Percentiles rank a stretch among this genome's conserved stretches.
Evolutionary conservation across 306 rosid genomes (phyloP).

Genomic region (Luffa acutangula): DNA sequence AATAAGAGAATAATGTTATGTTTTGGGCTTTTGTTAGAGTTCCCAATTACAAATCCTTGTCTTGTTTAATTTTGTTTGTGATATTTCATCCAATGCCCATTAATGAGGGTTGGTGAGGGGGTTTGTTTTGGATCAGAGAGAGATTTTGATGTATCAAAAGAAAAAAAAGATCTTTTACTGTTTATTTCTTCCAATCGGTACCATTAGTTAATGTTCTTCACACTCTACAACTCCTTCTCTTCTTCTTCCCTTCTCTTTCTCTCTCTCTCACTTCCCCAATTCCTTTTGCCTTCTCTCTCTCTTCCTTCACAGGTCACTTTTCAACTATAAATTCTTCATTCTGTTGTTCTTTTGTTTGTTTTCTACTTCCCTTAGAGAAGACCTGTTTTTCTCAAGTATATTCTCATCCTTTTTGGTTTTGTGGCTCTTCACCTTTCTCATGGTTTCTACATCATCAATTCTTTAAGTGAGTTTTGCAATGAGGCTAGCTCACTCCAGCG

Average conservation of each 20-base stretch:
- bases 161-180: conserved; percentile 22
- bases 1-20: conserved; percentile 27
- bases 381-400: background rate
- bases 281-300: conserved; percentile 38
- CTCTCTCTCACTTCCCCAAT: conserved; percentile 16
- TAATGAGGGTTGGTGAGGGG: conserved; percentile 66
- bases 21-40: conserved; percentile 15
- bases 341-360: background rate
- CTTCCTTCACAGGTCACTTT: conserved; percentile 15
- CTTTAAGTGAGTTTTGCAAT: background rate
- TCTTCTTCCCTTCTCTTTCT: background rate
- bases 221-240: conserved; percentile 11
- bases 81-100: conserved; percentile 25
- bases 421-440: conserved; percentile 2
- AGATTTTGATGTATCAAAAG: conserved; percentile 50
- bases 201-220: conserved; percentile 40
- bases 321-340: conserved; percentile 15
- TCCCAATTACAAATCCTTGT: conserved; percentile 21
- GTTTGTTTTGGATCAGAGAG: conserved; percentile 18
- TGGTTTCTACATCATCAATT: background rate
- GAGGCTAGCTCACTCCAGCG: background rate
- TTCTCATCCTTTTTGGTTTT: background rate
- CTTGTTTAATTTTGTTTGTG: conserved; percentile 16
- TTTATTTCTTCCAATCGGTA: conserved; percentile 45
- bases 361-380: background rate